Evolutionary conservation across 805 yeast genomes (phyloP).

Genomic region (Maudiozyma turicensis): DNA sequence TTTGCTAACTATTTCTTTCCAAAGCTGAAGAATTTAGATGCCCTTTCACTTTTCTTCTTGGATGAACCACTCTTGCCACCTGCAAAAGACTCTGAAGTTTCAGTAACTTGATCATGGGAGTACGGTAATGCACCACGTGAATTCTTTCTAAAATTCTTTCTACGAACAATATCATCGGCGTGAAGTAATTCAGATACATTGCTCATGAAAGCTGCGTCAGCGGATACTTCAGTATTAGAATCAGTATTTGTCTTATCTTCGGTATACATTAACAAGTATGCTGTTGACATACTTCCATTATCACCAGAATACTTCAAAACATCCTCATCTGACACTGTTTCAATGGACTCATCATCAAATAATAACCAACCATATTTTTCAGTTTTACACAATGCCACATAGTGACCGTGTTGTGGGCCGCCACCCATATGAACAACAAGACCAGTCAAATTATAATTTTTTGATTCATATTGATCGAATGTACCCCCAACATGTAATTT

Average conservation of each 20-base stretch:
- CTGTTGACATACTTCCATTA: constrained; percentile 77
- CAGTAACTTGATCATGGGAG: neutral
- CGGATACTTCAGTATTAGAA: neutral
- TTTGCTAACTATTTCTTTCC: constrained; percentile 1
- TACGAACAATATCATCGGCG: neutral
- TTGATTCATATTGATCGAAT: constrained; percentile 32
- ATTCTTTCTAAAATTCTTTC: neutral
- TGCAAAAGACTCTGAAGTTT: neutral
- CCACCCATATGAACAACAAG: constrained; percentile 94
- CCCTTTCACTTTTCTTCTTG: neutral
- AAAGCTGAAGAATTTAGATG: constrained; percentile 6
- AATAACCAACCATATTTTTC: constrained; percentile 76
- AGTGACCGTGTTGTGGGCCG: constrained; percentile 96
- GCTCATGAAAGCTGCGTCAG: constrained; percentile 6
- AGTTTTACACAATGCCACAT: constrained; percentile 77
- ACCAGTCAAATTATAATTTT: constrained; percentile 69
- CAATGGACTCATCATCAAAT: constrained; percentile 93
- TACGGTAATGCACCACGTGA: neutral
- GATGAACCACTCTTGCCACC: constrained; percentile 1
- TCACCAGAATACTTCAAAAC: constrained; percentile 84
- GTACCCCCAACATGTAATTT: constrained; percentile 53
- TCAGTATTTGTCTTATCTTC: neutral
- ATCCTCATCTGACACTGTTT: constrained; percentile 69
- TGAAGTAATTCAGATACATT: constrained; percentile 17
- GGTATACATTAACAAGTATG: constrained; percentile 72